Evolutionary conservation across 140 eudicot species (phyloP), one percentile per base, ranked within the genome.

Genomic region (Cichorium intybus): DNA sequence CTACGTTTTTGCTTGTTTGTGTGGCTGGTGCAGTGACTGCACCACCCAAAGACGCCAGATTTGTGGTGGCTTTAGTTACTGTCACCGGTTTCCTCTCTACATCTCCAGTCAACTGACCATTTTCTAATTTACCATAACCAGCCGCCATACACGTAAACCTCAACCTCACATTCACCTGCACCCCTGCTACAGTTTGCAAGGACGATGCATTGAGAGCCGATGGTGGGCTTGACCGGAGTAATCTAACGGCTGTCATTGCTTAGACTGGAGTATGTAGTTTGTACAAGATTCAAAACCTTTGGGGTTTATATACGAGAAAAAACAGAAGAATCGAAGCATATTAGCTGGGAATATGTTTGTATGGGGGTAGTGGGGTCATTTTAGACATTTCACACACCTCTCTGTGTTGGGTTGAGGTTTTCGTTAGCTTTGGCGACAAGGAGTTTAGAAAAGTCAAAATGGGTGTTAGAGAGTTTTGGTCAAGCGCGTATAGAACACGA

Each of bases 201-300:
- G 41, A 18, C 11, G 84, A 56, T 11, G 24, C 26, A 16, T 53
- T 50, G 0, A 53, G 14, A 70, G 41, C 75, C 9, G 17, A 57
- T n/a, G 70, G 26, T 55, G 76, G 69, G 22, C 35, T 74, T 24
- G 82, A 47, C 62, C 76, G 63, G 24, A 50, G 15, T 34, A 77
- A 41, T 54, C 82, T 71, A 28, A 55, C 52, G 29, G 84, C 61
- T 7, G 84, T 80, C 90, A 81, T 81, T 57, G 64, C 14, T 27
- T 17, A 16, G 26, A 26, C 17, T 31, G 43, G 34, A 34, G 3
- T 5, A 56, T 48, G 41, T 16, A 21, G 0, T 58, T 12, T 57
- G 8, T 45, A 23, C 15, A 16, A 26, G 21, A 43, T 17, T 69
- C 15, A 43, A 28, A 7, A 2, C 55, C 27, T 37, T 27, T 31